Conservation (phyloP, 1,284 basidiomycete species). For the Pseudozyma hubeiensis region DNA sequence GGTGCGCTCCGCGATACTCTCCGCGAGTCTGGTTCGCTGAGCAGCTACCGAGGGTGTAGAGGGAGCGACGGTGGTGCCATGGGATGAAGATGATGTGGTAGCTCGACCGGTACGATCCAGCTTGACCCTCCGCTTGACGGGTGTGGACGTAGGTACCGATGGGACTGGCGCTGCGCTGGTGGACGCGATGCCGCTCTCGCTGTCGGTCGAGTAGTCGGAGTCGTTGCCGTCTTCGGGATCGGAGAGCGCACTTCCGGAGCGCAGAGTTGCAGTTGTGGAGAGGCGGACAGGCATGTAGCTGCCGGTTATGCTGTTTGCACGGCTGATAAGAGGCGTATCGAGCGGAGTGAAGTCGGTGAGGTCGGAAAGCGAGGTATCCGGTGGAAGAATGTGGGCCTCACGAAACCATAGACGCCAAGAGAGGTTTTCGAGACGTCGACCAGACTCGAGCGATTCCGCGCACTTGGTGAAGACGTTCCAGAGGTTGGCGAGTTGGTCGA, state of each 20-base stretch:
- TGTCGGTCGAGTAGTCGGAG: conserved; percentile 42
- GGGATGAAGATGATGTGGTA: conserved; percentile 19
- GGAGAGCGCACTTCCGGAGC: conserved; percentile 34
- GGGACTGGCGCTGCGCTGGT: conserved; percentile 18
- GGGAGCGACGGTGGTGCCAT: conserved; percentile 8
- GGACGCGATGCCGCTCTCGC: conserved; percentile 15
- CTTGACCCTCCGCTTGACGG: conserved; percentile 35
- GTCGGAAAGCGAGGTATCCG: conserved; percentile 56
- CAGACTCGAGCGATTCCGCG: conserved; percentile 80
- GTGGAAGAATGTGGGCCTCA: conserved; percentile 70
- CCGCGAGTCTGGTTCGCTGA: conserved; percentile 16
- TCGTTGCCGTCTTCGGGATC: conserved; percentile 52
- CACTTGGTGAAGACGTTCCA: conserved; percentile 81
- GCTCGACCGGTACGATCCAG: conserved; percentile 11
- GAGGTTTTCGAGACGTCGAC: conserved; percentile 82
- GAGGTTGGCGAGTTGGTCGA: conserved; percentile 59
- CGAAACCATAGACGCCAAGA: conserved; percentile 86
- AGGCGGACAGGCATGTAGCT: conserved; percentile 40
- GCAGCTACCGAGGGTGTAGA: conserved; percentile 12
- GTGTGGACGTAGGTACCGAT: conserved; percentile 16
- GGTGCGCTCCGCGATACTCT: conserved; percentile 35
- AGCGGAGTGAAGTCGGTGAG: conserved; percentile 55
- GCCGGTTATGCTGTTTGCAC: conserved; percentile 51
- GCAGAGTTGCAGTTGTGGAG: conserved; percentile 12
- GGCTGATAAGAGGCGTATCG: conserved; percentile 53